A percentile compares a stretch with the other conserved stretches of the same genome.
phyloP scores from a whole-genome alignment of 192 early-diverging fungal genomes.

The Coemansia sp. region DNA sequence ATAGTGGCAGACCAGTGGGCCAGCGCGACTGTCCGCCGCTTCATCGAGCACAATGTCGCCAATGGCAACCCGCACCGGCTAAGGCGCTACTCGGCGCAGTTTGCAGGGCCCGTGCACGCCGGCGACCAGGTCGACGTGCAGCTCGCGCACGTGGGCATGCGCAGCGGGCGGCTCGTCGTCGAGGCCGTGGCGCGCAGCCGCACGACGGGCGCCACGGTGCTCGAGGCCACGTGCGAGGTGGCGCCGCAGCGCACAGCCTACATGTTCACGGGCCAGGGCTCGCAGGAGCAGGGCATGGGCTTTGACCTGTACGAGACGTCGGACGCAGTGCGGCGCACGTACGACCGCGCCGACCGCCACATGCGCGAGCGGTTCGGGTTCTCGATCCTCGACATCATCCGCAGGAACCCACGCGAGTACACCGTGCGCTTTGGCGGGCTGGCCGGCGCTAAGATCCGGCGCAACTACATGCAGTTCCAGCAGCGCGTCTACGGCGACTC shows the following conservation, averaged over 20 bases:
- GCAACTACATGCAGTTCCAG: slow-evolving; percentile 68
- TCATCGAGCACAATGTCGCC: slow-evolving; percentile 85
- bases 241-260: slow-evolving; percentile 84
- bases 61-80: slow-evolving; percentile 83
- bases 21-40: slow-evolving; percentile 80
- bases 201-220: slow-evolving; percentile 60
- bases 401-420: slow-evolving; percentile 78
- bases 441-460: slow-evolving; percentile 76
- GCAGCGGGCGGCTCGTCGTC: slow-evolving; percentile 83
- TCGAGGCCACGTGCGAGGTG: slow-evolving; percentile 82
- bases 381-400: slow-evolving; percentile 90
- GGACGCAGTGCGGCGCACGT: slow-evolving; percentile 75
- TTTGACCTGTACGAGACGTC: slow-evolving; percentile 86
- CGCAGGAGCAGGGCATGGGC: slow-evolving; percentile 93
- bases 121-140: slow-evolving; percentile 78
- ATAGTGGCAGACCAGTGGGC: slow-evolving; percentile 87
- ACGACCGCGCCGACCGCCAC: slow-evolving; percentile 87
- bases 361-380: slow-evolving; percentile 83
- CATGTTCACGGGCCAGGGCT: slow-evolving; percentile 96
- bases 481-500: slow-evolving; percentile 7
- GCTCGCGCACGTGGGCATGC: slow-evolving; percentile 87
- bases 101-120: slow-evolving; percentile 80
- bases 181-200: slow-evolving; percentile 76
- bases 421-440: slow-evolving; percentile 91
- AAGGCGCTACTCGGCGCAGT: slow-evolving; percentile 68